Base-by-base conservation (phyloP, 2,329 filamentous ascomycete species). In the Neofusicoccum umdonicola region DNA sequence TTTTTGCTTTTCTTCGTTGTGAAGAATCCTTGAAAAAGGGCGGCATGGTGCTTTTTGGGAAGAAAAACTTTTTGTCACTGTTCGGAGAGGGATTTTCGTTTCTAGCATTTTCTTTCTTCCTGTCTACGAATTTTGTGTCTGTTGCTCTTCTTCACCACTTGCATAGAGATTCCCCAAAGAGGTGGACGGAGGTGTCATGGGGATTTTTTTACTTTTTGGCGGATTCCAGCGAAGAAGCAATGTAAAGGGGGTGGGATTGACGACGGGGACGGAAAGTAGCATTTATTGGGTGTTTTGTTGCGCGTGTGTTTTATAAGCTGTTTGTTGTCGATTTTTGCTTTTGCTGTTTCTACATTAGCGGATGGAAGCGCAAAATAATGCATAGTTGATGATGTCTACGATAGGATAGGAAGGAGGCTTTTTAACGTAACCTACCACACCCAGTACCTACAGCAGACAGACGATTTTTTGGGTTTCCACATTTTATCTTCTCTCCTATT, bases 161-260 rank as follows among this genome's bases (percentile, higher is more conserved):
- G 56, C 56, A 60, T 60, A 60, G 56, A 60, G 56, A 60, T 60
- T 60, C 56, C 56, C 56, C 56, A 60, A 60, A 60, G 39, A 60
- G 56, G 42, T 47, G 56, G 56, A 45, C 27, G 41, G 56, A 60
- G 56, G 56, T 47, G 56, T 31, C 41, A 35, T 8, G 56, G 56
- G 56, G 17, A 57, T 57, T 17, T 17, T 60, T 60, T 58, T 45
- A 22, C 13, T 35, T 60, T 47, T 58, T 58, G 54, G 42, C 22
- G 27, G 39, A 44, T 17, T 31, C 15, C 22, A 42, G 39, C 39
- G 41, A 58, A 34, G 54, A 45, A 34, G 54, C 35, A n/a, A 31
- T 31, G 27, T 56, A 39, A 42, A 13, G 22, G 27, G 39, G 41
- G 39, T 11, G 27, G 54, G 22, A 58, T 35, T 31, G 13, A 34